These are phyloP conservation scores for Stagonosporopsis rhizophila DNA, from an alignment of 2,329 filamentous ascomycete genomes.

Conservation along the genomic window DNA sequence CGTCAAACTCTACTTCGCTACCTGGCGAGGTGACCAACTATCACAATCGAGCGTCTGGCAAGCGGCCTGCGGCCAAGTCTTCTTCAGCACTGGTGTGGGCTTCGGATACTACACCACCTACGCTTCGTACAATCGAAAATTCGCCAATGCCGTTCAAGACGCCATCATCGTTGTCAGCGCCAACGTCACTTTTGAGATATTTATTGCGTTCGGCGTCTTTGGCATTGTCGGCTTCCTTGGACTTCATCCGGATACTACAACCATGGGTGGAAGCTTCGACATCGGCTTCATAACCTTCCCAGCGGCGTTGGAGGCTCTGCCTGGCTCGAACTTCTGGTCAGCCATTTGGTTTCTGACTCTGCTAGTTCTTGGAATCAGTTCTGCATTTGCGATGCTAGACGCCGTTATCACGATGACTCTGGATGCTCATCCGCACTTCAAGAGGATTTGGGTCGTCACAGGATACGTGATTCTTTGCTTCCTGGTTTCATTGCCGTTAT, in stretches of 20 bases:
- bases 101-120: conserved; percentile 58
- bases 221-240: background rate
- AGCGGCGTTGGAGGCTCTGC: background rate
- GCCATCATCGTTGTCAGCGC: conserved; percentile 60
- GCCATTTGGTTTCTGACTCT: background rate
- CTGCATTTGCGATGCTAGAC: conserved; percentile 55
- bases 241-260: background rate
- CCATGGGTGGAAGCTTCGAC: background rate
- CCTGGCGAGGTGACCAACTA: conserved; percentile 10
- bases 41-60: background rate
- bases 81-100: conserved; percentile 59
- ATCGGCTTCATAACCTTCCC: background rate
- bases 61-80: conserved; percentile 45
- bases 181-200: conserved; percentile 61
- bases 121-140: conserved; percentile 60
- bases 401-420: conserved; percentile 50
- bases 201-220: conserved; percentile 26
- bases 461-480: conserved; percentile 56
- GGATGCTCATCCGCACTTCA: conserved; percentile 55
- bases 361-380: background rate
- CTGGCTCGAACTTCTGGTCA: background rate
- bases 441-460: conserved; percentile 56
- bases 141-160: conserved; percentile 64
- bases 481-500: conserved; percentile 61
- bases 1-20: conserved; percentile 21